Evolutionary conservation across 2,329 filamentous ascomycete species (phyloP).

Genomic region (Coccinonectria pachysandricola): DNA sequence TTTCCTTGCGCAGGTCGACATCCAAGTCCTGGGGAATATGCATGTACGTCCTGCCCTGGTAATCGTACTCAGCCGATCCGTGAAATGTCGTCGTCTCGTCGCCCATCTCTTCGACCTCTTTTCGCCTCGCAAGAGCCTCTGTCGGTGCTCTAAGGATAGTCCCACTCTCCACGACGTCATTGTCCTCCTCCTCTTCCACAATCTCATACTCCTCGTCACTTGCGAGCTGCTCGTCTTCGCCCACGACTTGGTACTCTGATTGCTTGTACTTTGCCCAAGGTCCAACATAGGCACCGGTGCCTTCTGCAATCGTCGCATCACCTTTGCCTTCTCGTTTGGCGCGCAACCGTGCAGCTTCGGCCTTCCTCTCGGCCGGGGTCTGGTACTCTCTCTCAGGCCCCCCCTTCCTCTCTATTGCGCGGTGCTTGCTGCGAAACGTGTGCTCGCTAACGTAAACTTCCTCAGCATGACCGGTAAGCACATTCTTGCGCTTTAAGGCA

Average conservation of each 20-base stretch:
- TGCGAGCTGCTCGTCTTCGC: constrained; percentile 63
- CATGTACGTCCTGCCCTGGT: constrained; percentile 95
- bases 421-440: constrained; percentile 79
- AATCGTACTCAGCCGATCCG: constrained; percentile 74
- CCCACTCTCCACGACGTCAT: constrained; percentile 55
- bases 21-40: constrained; percentile 88
- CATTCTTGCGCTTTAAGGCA: constrained; percentile 69
- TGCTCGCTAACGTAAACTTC: constrained; percentile 86
- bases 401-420: constrained; percentile 63
- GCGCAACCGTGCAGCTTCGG: constrained; percentile 55
- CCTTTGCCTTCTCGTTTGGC: constrained; percentile 79
- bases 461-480: constrained; percentile 75
- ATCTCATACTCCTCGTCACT: constrained; percentile 73
- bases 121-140: constrained; percentile 42
- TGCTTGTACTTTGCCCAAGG: constrained; percentile 84
- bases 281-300: constrained; percentile 79
- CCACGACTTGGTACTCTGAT: constrained; percentile 63
- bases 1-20: constrained; percentile 72
- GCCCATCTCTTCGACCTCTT: constrained; percentile 48
- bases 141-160: constrained; percentile 48
- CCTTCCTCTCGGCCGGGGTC: constrained; percentile 51
- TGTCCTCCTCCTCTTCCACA: constrained; percentile 67
- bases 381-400: constrained; percentile 47
- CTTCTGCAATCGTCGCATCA: constrained; percentile 72
- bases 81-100: constrained; percentile 83